Evolutionary conservation across 2,329 filamentous ascomycete genomes (phyloP).

Genomic region (Pyrenophora seminiperda): DNA sequence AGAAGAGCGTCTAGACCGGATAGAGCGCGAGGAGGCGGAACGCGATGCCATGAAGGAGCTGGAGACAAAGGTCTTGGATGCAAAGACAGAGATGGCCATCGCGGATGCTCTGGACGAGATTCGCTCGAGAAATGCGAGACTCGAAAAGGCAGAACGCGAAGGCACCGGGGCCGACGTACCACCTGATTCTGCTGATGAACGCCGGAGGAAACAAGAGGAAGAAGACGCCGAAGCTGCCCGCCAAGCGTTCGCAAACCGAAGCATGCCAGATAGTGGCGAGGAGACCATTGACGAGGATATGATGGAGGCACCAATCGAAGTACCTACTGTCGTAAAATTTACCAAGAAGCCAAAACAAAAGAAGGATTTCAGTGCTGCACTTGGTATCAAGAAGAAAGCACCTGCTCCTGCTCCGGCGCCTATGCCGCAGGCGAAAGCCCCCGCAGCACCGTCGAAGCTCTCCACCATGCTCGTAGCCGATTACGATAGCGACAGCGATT

Average conservation of each 20-base stretch:
- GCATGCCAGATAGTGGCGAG: constrained; percentile 55
- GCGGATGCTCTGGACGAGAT: constrained; percentile 97
- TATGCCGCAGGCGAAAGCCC: constrained; percentile 13
- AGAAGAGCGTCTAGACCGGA: constrained; percentile 80
- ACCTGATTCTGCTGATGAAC: constrained; percentile 60
- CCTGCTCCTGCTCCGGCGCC: constrained; percentile 15
- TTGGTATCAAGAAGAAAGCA: constrained; percentile 74
- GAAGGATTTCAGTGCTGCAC: constrained; percentile 73
- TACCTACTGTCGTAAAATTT: constrained; percentile 58
- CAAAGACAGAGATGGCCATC: constrained; percentile 93
- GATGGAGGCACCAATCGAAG: constrained; percentile 38
- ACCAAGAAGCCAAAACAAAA: constrained; percentile 87
- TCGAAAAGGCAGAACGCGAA: constrained; percentile 73
- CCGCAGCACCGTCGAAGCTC: constrained; percentile 25
- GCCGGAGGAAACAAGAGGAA: constrained; percentile 69
- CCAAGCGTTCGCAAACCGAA: constrained; percentile 68
- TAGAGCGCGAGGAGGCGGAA: constrained; percentile 80
- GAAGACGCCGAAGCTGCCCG: constrained; percentile 85
- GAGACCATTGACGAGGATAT: constrained; percentile 56
- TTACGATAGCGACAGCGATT: constrained; percentile 40
- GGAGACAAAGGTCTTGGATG: constrained; percentile 90
- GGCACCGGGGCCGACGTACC: constrained; percentile 61
- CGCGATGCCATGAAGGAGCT: constrained; percentile 93
- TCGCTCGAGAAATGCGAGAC: constrained; percentile 83
- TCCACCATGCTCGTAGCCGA: constrained; percentile 35